phyloP scores from a whole-genome alignment of 2,329 filamentous ascomycete genomes.

The Zarea fungicola region DNA sequence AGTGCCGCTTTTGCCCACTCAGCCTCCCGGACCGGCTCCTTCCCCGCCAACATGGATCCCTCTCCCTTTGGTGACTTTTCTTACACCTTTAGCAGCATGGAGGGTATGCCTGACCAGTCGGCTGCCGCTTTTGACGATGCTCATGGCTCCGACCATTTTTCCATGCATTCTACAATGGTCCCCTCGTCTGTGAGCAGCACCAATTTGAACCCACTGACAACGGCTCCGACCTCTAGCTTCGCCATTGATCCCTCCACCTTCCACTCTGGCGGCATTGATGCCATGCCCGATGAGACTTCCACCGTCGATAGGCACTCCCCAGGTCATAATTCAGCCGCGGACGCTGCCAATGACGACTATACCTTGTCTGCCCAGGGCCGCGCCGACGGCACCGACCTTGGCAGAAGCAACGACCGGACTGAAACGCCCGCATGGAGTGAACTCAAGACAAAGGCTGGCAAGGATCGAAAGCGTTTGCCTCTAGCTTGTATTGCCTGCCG shows the following conservation, averaged over 20 bases:
- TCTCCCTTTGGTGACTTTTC: conserved; percentile 49
- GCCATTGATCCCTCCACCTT: conserved; percentile 18
- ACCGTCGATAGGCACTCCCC: conserved; percentile 37
- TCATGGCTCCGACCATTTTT: conserved; percentile 29
- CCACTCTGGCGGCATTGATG: conserved; percentile 29
- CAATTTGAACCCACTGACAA: conserved; percentile 15
- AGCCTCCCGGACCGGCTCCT: background rate
- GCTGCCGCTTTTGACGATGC: conserved; percentile 27
- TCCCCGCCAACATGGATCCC: conserved; percentile 34
- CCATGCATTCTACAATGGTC: conserved; percentile 23
- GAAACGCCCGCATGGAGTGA: conserved; percentile 71
- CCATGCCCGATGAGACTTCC: conserved; percentile 39
- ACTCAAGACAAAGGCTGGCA: conserved; percentile 86
- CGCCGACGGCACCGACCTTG: conserved; percentile 50
- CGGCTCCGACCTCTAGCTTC: conserved; percentile 17
- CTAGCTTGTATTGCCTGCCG: conserved; percentile 93
- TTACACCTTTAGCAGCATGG: conserved; percentile 45
- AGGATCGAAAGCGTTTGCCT: conserved; percentile 88
- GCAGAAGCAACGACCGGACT: conserved; percentile 50
- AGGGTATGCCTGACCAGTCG: conserved; percentile 29
- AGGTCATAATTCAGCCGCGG: conserved; percentile 44
- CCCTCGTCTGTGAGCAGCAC: conserved; percentile 12
- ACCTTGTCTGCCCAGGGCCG: conserved; percentile 42
- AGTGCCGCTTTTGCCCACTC: conserved; percentile 2
- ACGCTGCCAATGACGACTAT: conserved; percentile 54